These are phyloP conservation scores for Globisporangium nagaii DNA, from an alignment of 352 stramenopile genomes.

Conservation along the genomic window DNA sequence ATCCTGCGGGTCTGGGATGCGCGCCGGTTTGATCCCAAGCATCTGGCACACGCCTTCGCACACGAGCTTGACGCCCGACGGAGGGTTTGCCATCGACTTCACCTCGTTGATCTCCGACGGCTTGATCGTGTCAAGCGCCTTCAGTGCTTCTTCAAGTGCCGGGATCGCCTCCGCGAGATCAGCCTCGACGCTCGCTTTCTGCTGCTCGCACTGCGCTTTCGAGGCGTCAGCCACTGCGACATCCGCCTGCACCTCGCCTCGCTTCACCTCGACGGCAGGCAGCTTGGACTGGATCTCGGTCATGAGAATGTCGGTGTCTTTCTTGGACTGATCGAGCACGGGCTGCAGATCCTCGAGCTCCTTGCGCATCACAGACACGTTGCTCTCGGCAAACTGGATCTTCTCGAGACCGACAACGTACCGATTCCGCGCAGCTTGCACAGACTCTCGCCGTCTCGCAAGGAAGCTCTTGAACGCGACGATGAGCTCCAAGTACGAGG, in stretches of 20 bases:
- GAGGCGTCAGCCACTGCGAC: conserved; percentile 70
- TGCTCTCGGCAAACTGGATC: conserved; percentile 90
- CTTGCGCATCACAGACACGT: conserved; percentile 92
- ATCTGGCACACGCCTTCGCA: conserved; percentile 94
- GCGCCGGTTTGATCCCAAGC: conserved; percentile 89
- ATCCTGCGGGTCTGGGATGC: conserved; percentile 90
- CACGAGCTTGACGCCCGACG: conserved; percentile 89
- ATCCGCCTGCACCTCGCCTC: conserved; percentile 74
- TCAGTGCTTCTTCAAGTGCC: conserved; percentile 90
- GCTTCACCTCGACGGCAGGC: conserved; percentile 80
- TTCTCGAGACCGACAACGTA: conserved; percentile 93
- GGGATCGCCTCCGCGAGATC: conserved; percentile 93
- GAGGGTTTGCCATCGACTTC: conserved; percentile 91
- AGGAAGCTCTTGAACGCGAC: conserved; percentile 91
- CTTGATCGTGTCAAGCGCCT: conserved; percentile 91
- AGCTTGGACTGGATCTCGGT: conserved; percentile 91
- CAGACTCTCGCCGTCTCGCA: conserved; percentile 69
- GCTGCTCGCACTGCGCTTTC: conserved; percentile 88
- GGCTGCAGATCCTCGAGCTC: conserved; percentile 93
- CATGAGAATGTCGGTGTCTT: conserved; percentile 93
- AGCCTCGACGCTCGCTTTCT: conserved; percentile 81
- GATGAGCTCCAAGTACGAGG: conserved; percentile 94
- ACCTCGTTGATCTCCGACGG: conserved; percentile 91
- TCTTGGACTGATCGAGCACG: conserved; percentile 87
- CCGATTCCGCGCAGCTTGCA: conserved; percentile 74